A percentile compares a stretch with the other conserved stretches of the same genome.
Evolutionary conservation across 2,329 filamentous ascomycete species (phyloP).

Genomic region (Simplicillium aogashimaense): DNA sequence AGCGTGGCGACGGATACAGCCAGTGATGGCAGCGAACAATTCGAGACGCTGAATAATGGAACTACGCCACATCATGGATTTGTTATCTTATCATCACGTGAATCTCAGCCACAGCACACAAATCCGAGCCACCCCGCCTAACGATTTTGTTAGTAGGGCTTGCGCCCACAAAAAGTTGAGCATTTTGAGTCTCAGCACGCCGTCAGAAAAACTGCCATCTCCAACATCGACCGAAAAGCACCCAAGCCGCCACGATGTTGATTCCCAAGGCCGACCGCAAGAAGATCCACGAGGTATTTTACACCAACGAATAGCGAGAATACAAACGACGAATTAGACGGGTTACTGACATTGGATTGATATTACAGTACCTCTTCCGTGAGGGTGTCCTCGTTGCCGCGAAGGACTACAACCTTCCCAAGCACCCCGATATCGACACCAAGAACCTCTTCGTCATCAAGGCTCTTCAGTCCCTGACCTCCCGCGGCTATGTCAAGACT

Average conservation of each 20-base stretch:
- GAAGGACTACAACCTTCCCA: slow-evolving; percentile 98
- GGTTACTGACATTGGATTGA: slow-evolving; percentile 2
- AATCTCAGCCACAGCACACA: slow-evolving; percentile 14
- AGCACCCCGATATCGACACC: slow-evolving; percentile 97
- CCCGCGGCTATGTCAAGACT: slow-evolving; percentile 98
- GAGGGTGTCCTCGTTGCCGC: slow-evolving; percentile 90
- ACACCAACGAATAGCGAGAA: slow-evolving; percentile 2
- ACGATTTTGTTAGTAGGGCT: slow-evolving; percentile 27
- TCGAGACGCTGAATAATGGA: background rate
- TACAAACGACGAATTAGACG: slow-evolving; percentile 7
- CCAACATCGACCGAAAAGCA: slow-evolving; percentile 40
- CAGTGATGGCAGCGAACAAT: too few species aligned
- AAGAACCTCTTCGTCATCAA: slow-evolving; percentile 99
- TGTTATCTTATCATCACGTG: slow-evolving; percentile 22
- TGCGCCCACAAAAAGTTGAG: slow-evolving; percentile 34
- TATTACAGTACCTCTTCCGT: slow-evolving; percentile 80
- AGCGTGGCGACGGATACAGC: background rate
- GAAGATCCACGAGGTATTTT: slow-evolving; percentile 86
- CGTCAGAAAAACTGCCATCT: slow-evolving; percentile 27
- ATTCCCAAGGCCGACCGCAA: slow-evolving; percentile 99
- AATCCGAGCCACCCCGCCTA: slow-evolving; percentile 19
- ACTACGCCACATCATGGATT: background rate
- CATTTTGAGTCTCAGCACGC: slow-evolving; percentile 30
- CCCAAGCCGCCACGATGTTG: slow-evolving; percentile 65
- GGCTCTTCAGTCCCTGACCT: slow-evolving; percentile 96